Evolutionary conservation across 495 filamentous ascomycete species (phyloP), one percentile per base, ranked within the genome.

Genomic region (Aspergillus hancockii): DNA sequence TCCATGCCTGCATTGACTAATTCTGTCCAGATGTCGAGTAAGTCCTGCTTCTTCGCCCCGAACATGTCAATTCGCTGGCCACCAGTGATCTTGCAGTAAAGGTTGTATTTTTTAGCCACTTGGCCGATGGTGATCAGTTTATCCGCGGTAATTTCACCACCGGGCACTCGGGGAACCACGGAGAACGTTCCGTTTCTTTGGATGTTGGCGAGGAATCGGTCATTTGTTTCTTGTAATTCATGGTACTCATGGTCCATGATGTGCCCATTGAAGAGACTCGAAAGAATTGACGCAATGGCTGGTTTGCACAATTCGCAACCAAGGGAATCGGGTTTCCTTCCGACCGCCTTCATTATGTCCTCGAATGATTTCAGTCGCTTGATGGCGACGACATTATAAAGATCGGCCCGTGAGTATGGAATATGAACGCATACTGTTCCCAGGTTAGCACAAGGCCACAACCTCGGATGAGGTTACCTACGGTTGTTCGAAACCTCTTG

Each of bases 1-100:
- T 98, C 93, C 89, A 97, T 90, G n/a, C 93, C 93, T 8, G 86
- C 93, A 60, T 91, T 85, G 23, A 96, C 85, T 9, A 98, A 81
- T 58, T 83, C 84, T 8, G 83, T 85, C 93, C 93, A 98, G 64
- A 98, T 98, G n/a, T 81, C 80, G 36, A 91, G 78, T 34, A 98
- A 78, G 77, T 98, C 93, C 63, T 95, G 90, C 73, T 96, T 97
- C 76, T 86, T 87, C 0, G 93, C 93, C 9, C 93, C 92, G 63
- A 96, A 97, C 90, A 97, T 88, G 69, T 98, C 93, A 67, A 97
- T 97, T 45, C 93, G 84, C 74, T 98, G 93, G 1, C 90, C 93
- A 53, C 93, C 93, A 0, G 93, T 98, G 66, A 98, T 96, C 77
- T 97, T 98, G 69, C 88, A 91, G 73, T 98, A 98, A 5, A 98